Evolutionary conservation across 345 rosid species (phyloP).

Genomic region (Corymbia maculata): DNA sequence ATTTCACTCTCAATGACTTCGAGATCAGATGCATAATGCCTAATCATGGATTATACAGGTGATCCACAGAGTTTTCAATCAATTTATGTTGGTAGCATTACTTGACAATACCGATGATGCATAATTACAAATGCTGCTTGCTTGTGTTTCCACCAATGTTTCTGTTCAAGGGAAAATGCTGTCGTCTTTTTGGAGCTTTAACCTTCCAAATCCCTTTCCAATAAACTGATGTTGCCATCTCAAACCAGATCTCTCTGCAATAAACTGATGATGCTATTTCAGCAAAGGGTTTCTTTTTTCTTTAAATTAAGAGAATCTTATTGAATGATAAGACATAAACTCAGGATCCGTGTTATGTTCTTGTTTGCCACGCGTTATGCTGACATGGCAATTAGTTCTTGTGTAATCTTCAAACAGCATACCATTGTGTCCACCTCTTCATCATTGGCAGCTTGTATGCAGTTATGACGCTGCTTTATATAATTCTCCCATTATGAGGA

Average conservation of each 20-base stretch:
- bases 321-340: not conserved
- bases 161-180: not conserved
- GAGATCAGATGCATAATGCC: not conserved
- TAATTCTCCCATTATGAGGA: not conserved
- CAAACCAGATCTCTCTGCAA: not conserved
- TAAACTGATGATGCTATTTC: not conserved
- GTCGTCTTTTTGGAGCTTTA: not conserved
- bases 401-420: not conserved
- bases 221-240: not conserved
- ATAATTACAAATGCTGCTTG: not conserved
- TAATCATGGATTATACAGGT: not conserved
- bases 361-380: not conserved
- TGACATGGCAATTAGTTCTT: not conserved
- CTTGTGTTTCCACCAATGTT: not conserved
- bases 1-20: not conserved
- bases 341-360: not conserved
- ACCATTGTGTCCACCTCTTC: not conserved
- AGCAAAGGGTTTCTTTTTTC: not conserved
- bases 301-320: not conserved
- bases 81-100: not conserved
- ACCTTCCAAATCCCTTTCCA: not conserved
- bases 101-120: not conserved
- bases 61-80: not conserved
- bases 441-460: not conserved
- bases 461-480: not conserved